phyloP scores from a whole-genome alignment of 169 alveolate genomes.

The Eimeria falciformis region DNA sequence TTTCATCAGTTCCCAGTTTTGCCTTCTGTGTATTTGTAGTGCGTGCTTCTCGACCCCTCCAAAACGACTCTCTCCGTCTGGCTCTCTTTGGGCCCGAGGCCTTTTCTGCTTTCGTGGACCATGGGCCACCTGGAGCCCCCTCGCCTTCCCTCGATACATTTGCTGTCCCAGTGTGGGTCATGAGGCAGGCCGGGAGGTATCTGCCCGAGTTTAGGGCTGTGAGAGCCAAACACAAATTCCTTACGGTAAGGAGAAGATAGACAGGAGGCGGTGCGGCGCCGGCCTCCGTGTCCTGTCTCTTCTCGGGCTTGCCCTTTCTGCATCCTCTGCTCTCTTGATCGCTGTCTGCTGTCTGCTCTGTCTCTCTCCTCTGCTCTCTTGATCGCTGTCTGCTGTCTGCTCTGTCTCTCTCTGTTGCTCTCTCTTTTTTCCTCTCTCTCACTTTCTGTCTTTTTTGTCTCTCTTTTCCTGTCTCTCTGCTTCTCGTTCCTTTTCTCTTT shows the following conservation, averaged over 20 bases:
- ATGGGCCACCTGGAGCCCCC: background rate
- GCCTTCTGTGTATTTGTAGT: background rate
- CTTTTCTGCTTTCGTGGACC: background rate
- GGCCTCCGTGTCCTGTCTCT: no score
- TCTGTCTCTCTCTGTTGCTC: no score
- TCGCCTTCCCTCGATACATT: slow-evolving; percentile 9
- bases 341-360: no score
- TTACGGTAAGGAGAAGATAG: slow-evolving; percentile 76
- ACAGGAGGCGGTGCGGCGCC: no score
- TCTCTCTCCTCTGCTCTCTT: no score
- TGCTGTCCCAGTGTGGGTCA: slow-evolving; percentile 88
- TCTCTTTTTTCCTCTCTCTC: background rate
- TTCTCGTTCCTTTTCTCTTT: background rate
- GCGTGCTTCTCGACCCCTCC: background rate
- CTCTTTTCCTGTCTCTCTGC: background rate
- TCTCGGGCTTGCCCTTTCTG: no score
- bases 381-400: no score
- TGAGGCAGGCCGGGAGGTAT: slow-evolving; percentile 92
- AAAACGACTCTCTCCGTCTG: slow-evolving; percentile 42
- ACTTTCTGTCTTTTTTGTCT: no score
- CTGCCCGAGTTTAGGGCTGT: slow-evolving; percentile 86
- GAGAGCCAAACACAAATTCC: slow-evolving; percentile 82
- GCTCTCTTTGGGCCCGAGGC: slow-evolving; percentile 35
- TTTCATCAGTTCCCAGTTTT: background rate
- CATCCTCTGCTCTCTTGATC: no score